Base-by-base conservation (phyloP, 371 early-diverging fungal species). In the Apophysomyces sp. region DNA sequence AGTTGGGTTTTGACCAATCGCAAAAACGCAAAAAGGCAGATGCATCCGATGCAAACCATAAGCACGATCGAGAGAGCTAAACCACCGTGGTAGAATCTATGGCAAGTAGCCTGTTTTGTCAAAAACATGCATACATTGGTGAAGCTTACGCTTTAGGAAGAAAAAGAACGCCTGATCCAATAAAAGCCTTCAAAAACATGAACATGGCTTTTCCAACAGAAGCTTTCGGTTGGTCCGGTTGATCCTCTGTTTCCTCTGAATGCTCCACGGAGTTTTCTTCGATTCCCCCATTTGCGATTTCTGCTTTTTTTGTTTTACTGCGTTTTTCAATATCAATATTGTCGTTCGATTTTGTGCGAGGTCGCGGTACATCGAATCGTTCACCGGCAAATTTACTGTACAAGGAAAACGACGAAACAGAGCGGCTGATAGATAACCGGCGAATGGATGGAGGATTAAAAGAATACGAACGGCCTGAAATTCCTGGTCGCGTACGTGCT, bases 111-210 rank as follows among this genome's bases (percentile, higher is more conserved):
- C 9, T 4, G 1, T 18, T 8, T 18, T 27, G 34, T 15, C 28
- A 21, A 49, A 13, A 13, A 8, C 28, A 4, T 27, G 11, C 31
- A 9, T n/a, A n/a, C n/a, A n/a, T n/a, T n/a, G n/a, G 16, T 9
- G 8, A 32, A 15, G 61, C 74, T 67, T 69, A 91, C 52, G 90
- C 90, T 59, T 83, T 88, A 8, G 92, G 92, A 26, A 85, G 56
- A 60, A 86, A 86, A 8, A 86, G 58, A 12, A 86, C 73, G 26
- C 90, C 90, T 7, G 89, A 89, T 21, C 90, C 92, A 54, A 91
- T 85, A 62, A 90, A 91, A 0, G 91, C 87, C 69, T 92, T 92
- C 60, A 89, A 69, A 27, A 91, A 76, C 82, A 92, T 76, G 62
- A 92, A 87, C 66, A 88, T 86, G 16, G 88, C 89, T 72, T 89